Base-by-base conservation (phyloP, 2,329 filamentous ascomycete species). In the Fusarium nisikadoi region DNA sequence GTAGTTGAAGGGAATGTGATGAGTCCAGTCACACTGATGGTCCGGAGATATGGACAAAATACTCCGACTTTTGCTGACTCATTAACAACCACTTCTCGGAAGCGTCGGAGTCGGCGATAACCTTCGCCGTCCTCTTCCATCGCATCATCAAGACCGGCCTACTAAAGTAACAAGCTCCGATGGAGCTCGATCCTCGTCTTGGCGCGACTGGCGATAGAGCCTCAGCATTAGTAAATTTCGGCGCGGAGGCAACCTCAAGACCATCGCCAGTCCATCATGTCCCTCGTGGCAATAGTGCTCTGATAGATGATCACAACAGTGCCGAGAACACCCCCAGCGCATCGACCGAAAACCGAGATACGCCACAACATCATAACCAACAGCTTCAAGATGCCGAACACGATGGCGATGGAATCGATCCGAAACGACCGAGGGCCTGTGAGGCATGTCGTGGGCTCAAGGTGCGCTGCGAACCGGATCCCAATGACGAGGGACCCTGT, bases 401-500 rank as follows among this genome's bases (percentile, higher is more conserved):
- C 33, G 76, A 72, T 35, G 60, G 53, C 10, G 76, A 75, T 36
- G 79, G 76, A 33, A 73, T 62, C 57, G 90, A 92, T 45, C 83
- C 88, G 38, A 93, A 92, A 80, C 89, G 92, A 62, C 86, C 90
- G 8, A 88, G 92, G 33, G 92, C 92, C 38, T 94, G 92, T 80
- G 92, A 94, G 79, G 90, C 91, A 6, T 94, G 92, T 78, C 90
- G 92, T 49, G 89, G 90, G 29, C 84, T 94, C 56, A 94, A 94
- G 80, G 94, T 97, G 66, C 92, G 94, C 73, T 97, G 94, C 83
- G 94, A 97, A 78, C 91, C 92, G 29, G 92, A 94, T 73, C 85
- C 87, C 23, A 87, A 91, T 53, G 84, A 84, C 7, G 88, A 91
- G 29, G 90, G 90, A 8, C 86, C 91, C 7, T 94, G 92, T 80